These are phyloP conservation scores for Suhomyces ambrosiae DNA, from an alignment of 1,139 yeast species.

Conservation along the genomic window DNA sequence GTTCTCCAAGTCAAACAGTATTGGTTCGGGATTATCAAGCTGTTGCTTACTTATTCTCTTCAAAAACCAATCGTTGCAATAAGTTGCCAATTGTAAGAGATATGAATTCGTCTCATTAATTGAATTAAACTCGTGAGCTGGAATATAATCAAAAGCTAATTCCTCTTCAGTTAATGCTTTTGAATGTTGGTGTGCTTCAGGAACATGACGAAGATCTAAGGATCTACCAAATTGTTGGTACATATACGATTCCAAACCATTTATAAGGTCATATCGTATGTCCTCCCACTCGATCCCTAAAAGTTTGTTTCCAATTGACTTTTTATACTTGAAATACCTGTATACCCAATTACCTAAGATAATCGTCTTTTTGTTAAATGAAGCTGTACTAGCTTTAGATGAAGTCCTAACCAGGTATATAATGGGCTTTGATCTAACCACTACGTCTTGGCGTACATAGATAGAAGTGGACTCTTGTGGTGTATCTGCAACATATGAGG, in stretches of 20 bases:
- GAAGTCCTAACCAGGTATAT: slow-evolving; percentile 34
- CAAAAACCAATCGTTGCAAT: slow-evolving; percentile 31
- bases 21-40: slow-evolving; percentile 1
- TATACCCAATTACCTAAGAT: slow-evolving; percentile 37
- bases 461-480: slow-evolving; percentile 23
- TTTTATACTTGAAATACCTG: slow-evolving; percentile 44
- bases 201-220: slow-evolving; percentile 10
- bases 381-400: slow-evolving; percentile 33
- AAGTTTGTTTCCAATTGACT: slow-evolving; percentile 40
- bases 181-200: slow-evolving; percentile 8
- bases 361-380: slow-evolving; percentile 31
- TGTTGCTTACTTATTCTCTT: slow-evolving; percentile 9
- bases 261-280: slow-evolving; percentile 40
- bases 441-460: slow-evolving; percentile 23
- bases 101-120: slow-evolving; percentile 37
- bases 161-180: slow-evolving; percentile 15
- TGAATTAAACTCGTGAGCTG: slow-evolving; percentile 39
- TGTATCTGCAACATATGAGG: slow-evolving; percentile 8
- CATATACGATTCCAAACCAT: slow-evolving; percentile 40
- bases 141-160: slow-evolving; percentile 29
- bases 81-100: slow-evolving; percentile 30
- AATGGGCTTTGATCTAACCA: slow-evolving; percentile 32
- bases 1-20: slow-evolving; percentile 32
- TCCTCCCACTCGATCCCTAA: slow-evolving; percentile 52
- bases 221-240: slow-evolving; percentile 40